Evolutionary conservation across 202 grass and related monocot genomes (phyloP).

Genomic region (Zizania palustris): DNA sequence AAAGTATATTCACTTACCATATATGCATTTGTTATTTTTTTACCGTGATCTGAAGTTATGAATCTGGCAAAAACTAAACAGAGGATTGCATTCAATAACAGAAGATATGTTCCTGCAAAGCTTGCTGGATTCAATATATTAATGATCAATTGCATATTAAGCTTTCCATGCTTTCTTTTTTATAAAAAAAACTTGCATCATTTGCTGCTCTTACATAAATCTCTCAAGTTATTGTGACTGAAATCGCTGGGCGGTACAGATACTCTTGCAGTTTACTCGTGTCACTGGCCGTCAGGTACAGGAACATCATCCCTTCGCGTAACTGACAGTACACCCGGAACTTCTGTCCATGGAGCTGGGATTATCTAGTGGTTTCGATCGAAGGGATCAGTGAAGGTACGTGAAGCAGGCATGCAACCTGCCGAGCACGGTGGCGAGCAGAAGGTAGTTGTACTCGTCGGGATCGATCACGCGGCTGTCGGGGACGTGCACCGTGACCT

Average conservation of each 20-base stretch:
- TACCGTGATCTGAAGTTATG: neutral
- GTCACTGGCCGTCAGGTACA: slow-evolving; percentile 26
- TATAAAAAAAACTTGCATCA: too few species aligned
- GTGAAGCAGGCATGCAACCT: too few species aligned
- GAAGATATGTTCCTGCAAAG: neutral
- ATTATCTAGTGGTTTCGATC: too few species aligned
- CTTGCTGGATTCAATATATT: slow-evolving; percentile 6
- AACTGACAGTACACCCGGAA: slow-evolving; percentile 47
- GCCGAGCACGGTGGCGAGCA: slow-evolving; percentile 49
- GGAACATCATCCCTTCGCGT: slow-evolving; percentile 43
- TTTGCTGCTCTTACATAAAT: neutral
- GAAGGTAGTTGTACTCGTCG: slow-evolving; percentile 45
- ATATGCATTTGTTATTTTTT: neutral
- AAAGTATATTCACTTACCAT: neutral
- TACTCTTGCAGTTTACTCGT: neutral
- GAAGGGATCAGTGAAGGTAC: too few species aligned
- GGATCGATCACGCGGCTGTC: neutral
- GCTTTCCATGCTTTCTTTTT: neutral
- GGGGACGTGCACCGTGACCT: slow-evolving; percentile 37
- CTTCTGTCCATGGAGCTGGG: slow-evolving; percentile 46
- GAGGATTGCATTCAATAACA: neutral
- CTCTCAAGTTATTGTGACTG: neutral
- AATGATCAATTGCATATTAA: neutral
- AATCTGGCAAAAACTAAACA: neutral
- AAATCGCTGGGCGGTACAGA: neutral